Base-by-base conservation (phyloP, 129 eudicot species). In the Tanacetum coccineum region DNA sequence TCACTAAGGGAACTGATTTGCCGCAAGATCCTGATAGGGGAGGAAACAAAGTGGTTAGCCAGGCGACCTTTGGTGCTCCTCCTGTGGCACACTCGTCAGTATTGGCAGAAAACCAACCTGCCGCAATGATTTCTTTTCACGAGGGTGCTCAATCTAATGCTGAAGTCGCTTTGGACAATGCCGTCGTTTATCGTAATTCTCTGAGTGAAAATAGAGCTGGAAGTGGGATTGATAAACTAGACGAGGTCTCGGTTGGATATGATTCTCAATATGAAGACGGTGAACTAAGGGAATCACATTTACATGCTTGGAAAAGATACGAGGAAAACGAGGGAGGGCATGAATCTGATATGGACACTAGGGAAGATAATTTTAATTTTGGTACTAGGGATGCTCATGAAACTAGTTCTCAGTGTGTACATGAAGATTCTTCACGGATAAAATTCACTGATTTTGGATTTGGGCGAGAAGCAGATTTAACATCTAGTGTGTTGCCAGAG, bases 211-310 rank as follows among this genome's bases (percentile, higher is more conserved):
- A 60, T 67, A 8, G 63, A 54, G 70, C 49, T 26, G 65, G 17
- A 57, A 44, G 46, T 25, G 76, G 70, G 61, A 40, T 64, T 25
- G 74, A 78, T 55, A 69, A 62, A 59, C 30, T 6, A 36, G 42
- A 36, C 6, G 42, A 72, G 59, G 13, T 45, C 8, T 70, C 55
- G 68, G 81, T 62, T 44, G 81, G 51, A 51, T 60, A 79, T 59
- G 83, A 79, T 70, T 79, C 83, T 20, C 83, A 79, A 46, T 79
- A 79, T 44, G 83, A 79, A 79, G 83, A 79, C 10, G 83, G 83
- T 30, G 83, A 79, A 28, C 73, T 79, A 54, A 63, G 83, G 68
- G 83, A 79, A 58, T 61, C 80, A 1, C 58, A 51, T 36, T 36
- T 36, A 36, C 40, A 36, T 36, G 42, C 42, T 22, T 79, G 83